Evolutionary conservation across 192 early-diverging fungal genomes (phyloP).

Genomic region (Chytriomyces sp.): DNA sequence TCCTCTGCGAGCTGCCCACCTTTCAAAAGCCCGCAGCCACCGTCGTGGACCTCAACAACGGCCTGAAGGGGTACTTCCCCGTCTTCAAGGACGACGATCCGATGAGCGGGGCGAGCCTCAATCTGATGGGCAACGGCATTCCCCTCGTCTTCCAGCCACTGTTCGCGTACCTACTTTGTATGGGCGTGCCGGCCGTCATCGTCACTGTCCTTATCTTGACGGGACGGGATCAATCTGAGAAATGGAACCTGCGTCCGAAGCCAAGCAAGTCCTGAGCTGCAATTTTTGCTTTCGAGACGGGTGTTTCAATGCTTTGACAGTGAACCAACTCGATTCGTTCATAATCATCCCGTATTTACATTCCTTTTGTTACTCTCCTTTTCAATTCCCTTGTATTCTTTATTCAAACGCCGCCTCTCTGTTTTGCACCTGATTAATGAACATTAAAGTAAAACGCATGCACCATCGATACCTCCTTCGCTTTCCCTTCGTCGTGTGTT

Average conservation of each 20-base stretch:
- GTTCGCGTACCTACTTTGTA: conserved; percentile 9
- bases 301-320: too few species aligned
- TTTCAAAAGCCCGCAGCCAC: neutral
- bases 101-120: neutral
- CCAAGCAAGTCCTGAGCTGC: neutral
- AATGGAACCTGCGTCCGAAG: neutral
- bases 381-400: too few species aligned
- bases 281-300: neutral
- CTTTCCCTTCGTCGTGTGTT: too few species aligned
- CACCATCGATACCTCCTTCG: too few species aligned
- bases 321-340: too few species aligned
- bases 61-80: neutral
- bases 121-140: neutral
- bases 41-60: neutral
- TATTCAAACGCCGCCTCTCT: too few species aligned
- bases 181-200: neutral
- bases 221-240: neutral
- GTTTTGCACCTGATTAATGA: too few species aligned
- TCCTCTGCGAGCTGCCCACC: neutral
- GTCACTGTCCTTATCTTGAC: neutral
- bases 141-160: neutral
- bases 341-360: neutral
- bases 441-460: too few species aligned
- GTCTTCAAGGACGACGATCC: neutral
- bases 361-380: too few species aligned